Evolutionary conservation across 495 filamentous ascomycete genomes (phyloP), one percentile per base, ranked within the genome.

Genomic region (Amniculicola lignicola): DNA sequence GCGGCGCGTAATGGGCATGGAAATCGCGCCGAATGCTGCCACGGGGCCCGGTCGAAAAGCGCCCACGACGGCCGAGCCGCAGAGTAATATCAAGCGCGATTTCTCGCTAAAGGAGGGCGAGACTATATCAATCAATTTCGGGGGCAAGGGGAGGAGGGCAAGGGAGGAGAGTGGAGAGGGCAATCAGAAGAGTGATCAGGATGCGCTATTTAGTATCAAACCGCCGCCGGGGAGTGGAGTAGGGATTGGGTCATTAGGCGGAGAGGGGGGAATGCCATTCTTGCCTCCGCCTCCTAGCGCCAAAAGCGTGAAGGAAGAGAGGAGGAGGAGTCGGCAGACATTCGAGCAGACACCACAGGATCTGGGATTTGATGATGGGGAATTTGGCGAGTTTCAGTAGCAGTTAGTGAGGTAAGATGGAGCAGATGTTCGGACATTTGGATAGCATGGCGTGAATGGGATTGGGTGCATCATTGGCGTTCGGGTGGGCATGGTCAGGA

Each of bases 51-150:
- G 67, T 61, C 35, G 31, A 63, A 48, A 54, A 61, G 59, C 25
- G 12, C 4, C 31, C 53, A 64, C 48, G 47, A 55, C 57, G 42
- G 55, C 21, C 24, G 57, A 71, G 40, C 75, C 76, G 55, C 74
- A 73, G 57, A n/a, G n/a, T n/a, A n/a, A n/a, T n/a, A n/a, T n/a
- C n/a, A 87, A 84, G 71, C 77, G 76, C 49, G 88, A 91, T 66
- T 88, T 85, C 57, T 86, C 83, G 51, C 63, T 93, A 40, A 92
- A 92, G 71, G 86, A 89, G 53, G 88, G 88, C 9, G 84, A 93
- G 75, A 92, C 85, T 2, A 92, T 93, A 45, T 86, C 82, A 33
- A 81, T 93, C 40, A 88, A 87, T 67, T 71, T 90, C 52, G 84
- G 81, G 9, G 64, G 64, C 4, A 68, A 67, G 23, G 44, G 60